Evolutionary conservation across 2,329 filamentous ascomycete species (phyloP), one percentile per base, ranked within the genome.

Genomic region (Cladophialophora bantiana): DNA sequence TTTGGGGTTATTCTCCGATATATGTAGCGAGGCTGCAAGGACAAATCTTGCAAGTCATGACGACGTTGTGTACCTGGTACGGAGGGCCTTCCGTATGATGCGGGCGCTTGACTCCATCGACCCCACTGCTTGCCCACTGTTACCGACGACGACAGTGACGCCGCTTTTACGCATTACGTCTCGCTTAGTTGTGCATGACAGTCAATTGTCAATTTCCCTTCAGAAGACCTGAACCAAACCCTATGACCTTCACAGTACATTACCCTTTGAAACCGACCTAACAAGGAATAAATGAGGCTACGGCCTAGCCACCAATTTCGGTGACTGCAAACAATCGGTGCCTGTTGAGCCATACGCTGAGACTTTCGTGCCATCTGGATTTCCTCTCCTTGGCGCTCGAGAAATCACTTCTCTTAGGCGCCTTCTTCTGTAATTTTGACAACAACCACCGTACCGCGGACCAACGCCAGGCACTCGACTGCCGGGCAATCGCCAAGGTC

Each of bases 11-110:
- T 31, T 35, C 34, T 36, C 15, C 36, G 18, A 45, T 34, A 2
- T 34, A 10, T 42, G 56, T 59, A 12, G 18, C 26, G 31, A 59
- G n/a, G 20, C 26, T 18, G 32, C 20, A 52, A 59, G 42, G 15
- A 50, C 32, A 12, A 2, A n/a, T 31, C 6, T 18, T 32, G 42
- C 13, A 52, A 54, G 48, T 54, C n/a, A 54, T 54, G 59, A 61
- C 59, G 48, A 54, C 20, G 10, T 2, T 38, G 5, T 36, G 20
- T 15, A 20, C 7, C n/a, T 20, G n/a, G 26, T 26, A 26, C 26
- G 26, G 26, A 26, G 2, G 26, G 3, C 26, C 26, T 26, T 26
- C 20, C 7, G n/a, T 50, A 10, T 26, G 7, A 10, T 31, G 40
- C 26, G 18, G 18, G 45, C 20, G 9, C 12, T 50, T 26, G 26